Conservation (phyloP, 2,329 filamentous ascomycete species). For the Bipolaris cookei region DNA sequence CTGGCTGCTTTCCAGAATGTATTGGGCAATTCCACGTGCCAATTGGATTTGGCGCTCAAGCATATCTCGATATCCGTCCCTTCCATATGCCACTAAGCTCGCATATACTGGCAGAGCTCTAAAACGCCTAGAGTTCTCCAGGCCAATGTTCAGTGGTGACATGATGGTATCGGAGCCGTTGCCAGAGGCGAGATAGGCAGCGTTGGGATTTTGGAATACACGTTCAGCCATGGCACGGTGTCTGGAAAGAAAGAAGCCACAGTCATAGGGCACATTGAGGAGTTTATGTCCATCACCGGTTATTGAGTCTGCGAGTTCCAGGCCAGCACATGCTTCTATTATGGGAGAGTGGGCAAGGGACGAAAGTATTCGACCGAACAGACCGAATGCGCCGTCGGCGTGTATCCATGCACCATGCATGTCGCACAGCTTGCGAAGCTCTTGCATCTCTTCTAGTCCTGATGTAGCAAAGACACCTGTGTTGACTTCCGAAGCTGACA, state of each 20-base stretch:
- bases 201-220: constrained; percentile 70
- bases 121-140: constrained; percentile 92
- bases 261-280: constrained; percentile 95
- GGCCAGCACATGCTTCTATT: constrained; percentile 61
- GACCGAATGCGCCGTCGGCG: constrained; percentile 87
- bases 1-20: constrained; percentile 64
- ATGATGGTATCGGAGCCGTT: constrained; percentile 60
- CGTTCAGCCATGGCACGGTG: constrained; percentile 32
- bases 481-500: constrained; percentile 92
- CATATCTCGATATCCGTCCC: constrained; percentile 70
- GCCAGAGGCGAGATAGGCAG: constrained; percentile 71
- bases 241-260: constrained; percentile 83
- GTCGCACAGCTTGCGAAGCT: constrained; percentile 73
- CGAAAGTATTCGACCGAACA: constrained; percentile 74
- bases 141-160: constrained; percentile 84
- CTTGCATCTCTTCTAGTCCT: constrained; percentile 63
- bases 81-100: constrained; percentile 76
- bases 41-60: constrained; percentile 74
- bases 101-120: constrained; percentile 89
- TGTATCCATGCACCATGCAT: constrained; percentile 83
- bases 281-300: constrained; percentile 87
- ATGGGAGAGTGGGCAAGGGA: constrained; percentile 64
- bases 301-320: constrained; percentile 87
- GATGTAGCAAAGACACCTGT: constrained; percentile 78
- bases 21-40: constrained; percentile 69